Evolutionary conservation across 2,329 filamentous ascomycete genomes (phyloP).

Genomic region (Hymenotorrendiella dingleyae): DNA sequence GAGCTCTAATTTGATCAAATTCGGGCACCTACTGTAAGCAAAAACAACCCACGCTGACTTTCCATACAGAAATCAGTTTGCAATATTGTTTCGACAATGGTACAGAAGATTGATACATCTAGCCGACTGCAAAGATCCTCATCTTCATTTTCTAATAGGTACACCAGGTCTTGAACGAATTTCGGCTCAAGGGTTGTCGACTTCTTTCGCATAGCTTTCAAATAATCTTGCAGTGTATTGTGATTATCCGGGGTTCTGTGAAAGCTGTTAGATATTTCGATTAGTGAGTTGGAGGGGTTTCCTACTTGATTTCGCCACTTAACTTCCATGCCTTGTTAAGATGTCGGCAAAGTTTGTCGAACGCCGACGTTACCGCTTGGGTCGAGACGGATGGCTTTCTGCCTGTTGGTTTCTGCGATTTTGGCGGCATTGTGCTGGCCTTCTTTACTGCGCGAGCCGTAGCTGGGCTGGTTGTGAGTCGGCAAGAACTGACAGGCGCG

Average conservation of each 20-base stretch:
- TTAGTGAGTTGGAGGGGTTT: background rate
- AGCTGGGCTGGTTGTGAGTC: too few species aligned
- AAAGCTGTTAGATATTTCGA: background rate
- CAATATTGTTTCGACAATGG: slow-evolving; percentile 18
- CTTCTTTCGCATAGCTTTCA: slow-evolving; percentile 8
- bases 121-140: slow-evolving; percentile 18
- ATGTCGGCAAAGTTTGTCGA: slow-evolving; percentile 10
- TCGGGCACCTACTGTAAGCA: slow-evolving; percentile 23
- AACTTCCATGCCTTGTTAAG: slow-evolving; percentile 3
- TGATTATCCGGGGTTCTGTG: background rate
- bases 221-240: slow-evolving; percentile 6
- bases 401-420: background rate
- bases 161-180: slow-evolving; percentile 8
- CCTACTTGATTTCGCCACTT: slow-evolving; percentile 11
- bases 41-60: slow-evolving; percentile 21
- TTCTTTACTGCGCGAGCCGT: too few species aligned
- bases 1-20: background rate
- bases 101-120: slow-evolving; percentile 14
- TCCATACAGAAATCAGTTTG: slow-evolving; percentile 15
- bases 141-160: slow-evolving; percentile 13
- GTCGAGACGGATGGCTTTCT: background rate
- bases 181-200: slow-evolving; percentile 3
- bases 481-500: too few species aligned
- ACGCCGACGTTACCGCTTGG: background rate
- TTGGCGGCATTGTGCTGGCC: background rate